Conservation (phyloP, 495 filamentous ascomycete genomes). For the Chaetomium fimeti region DNA sequence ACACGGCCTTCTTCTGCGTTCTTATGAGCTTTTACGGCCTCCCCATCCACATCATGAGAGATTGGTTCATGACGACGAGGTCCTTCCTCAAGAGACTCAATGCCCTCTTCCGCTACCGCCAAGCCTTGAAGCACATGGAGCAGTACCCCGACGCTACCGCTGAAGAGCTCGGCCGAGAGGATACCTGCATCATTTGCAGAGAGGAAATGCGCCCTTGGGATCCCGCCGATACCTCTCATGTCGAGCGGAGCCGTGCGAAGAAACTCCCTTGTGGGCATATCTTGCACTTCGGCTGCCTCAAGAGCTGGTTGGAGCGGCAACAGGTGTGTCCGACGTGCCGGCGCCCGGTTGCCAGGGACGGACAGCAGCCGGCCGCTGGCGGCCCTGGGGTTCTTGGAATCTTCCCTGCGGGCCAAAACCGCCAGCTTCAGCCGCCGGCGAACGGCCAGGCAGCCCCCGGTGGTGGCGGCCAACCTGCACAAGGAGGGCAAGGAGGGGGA, state of each 20-base stretch:
- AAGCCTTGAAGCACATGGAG: conserved; percentile 86
- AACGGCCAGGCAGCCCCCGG: conserved; percentile 32
- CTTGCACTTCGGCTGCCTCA: conserved; percentile 87
- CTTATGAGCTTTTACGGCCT: conserved; percentile 91
- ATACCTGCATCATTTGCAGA: conserved; percentile 96
- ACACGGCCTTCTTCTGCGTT: conserved; percentile 87
- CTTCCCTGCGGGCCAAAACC: conserved; percentile 35
- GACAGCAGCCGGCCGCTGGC: conserved; percentile 29
- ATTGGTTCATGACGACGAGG: conserved; percentile 87
- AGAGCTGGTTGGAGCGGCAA: conserved; percentile 97
- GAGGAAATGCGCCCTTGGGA: conserved; percentile 88
- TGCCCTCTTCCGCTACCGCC: conserved; percentile 83
- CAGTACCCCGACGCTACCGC: conserved; percentile 88
- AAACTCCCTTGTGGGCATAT: conserved; percentile 96
- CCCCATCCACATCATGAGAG: conserved; percentile 93
- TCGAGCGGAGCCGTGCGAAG: conserved; percentile 86
- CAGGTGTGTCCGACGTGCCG: conserved; percentile 96
- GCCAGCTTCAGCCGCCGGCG: conserved; percentile 28
- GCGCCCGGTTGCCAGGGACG: conserved; percentile 64
- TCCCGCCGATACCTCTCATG: conserved; percentile 47
- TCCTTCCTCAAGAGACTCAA: conserved; percentile 85
- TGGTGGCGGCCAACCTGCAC: conserved; percentile 62
- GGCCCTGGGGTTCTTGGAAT: conserved; percentile 36
- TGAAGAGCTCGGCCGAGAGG: conserved; percentile 79
- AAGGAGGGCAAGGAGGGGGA: conserved; percentile 57